A percentile compares a stretch with the other conserved stretches of the same genome.
Conservation (phyloP, 2,329 filamentous ascomycete genomes). For the Fusarium proliferatum region DNA sequence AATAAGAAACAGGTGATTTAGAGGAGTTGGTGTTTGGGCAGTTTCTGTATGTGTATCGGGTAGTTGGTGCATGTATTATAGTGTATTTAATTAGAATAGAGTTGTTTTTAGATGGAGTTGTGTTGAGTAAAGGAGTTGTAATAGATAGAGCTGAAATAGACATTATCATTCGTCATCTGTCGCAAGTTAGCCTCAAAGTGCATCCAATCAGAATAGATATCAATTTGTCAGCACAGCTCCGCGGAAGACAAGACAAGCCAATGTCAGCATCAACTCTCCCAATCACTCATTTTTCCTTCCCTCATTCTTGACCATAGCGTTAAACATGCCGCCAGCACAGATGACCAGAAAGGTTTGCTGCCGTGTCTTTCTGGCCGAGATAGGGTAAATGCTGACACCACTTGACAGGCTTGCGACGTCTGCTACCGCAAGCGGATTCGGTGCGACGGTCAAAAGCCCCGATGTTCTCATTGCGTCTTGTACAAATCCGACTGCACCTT, state of each 20-base stretch:
- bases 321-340: not conserved
- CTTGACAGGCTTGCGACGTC: conserved; percentile 23
- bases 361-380: rapidly evolving
- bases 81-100: not conserved
- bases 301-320: not conserved
- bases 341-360: not conserved
- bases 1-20: rapidly evolving
- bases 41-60: rapidly evolving
- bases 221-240: conserved; percentile 7
- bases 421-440: conserved; percentile 33
- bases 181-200: rapidly evolving
- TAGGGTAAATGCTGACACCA: not conserved
- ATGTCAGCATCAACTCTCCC: not conserved
- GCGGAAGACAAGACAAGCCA: not conserved
- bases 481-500: conserved; percentile 6
- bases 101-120: rapidly evolving
- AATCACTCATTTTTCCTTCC: too few species aligned
- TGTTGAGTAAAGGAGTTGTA: not conserved
- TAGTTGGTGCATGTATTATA: rapidly evolving
- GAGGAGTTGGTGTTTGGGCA: rapidly evolving
- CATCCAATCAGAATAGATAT: not conserved
- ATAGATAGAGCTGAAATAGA: too few species aligned
- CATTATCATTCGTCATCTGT: rapidly evolving
- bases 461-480: conserved; percentile 18
- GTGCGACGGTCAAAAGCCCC: conserved; percentile 20